phyloP scores from a whole-genome alignment of 768 basidiomycete species.

The Naganishia antarctica region DNA sequence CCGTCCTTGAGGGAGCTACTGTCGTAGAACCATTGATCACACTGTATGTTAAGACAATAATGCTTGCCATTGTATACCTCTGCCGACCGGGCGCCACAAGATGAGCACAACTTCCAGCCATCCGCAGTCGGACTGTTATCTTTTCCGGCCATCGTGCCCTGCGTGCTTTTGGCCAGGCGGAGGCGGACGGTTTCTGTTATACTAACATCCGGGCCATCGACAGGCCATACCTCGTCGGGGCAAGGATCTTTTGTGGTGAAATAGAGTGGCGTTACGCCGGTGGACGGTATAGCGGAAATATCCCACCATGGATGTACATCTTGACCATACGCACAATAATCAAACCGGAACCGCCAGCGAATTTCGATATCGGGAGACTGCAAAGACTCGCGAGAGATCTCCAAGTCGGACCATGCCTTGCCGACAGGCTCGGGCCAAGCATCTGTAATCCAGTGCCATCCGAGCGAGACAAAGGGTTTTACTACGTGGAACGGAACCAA shows the following conservation, averaged over 20 bases:
- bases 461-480: conserved; percentile 39
- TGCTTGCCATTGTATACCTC: conserved; percentile 32
- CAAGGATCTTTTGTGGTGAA: neutral
- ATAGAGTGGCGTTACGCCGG: neutral
- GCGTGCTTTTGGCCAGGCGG: neutral
- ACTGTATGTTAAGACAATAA: conserved; percentile 37
- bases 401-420: conserved; percentile 10
- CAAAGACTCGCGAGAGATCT: neutral
- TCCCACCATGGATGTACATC: conserved; percentile 34
- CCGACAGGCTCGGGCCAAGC: conserved; percentile 36
- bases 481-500: conserved; percentile 38
- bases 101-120: conserved; percentile 28
- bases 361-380: conserved; percentile 22
- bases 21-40: conserved; percentile 33
- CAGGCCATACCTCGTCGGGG: neutral
- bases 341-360: conserved; percentile 43
- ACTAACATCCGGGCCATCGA: neutral
- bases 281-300: neutral
- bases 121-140: no score
- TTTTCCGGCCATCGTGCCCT: neutral
- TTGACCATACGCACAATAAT: conserved; percentile 33
- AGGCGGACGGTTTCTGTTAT: neutral
- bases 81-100: conserved; percentile 25
- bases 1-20: neutral
- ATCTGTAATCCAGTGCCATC: conserved; percentile 46